These are phyloP conservation scores for Xylaria longipes DNA, from an alignment of 495 filamentous ascomycete genomes.

Conservation along the genomic window DNA sequence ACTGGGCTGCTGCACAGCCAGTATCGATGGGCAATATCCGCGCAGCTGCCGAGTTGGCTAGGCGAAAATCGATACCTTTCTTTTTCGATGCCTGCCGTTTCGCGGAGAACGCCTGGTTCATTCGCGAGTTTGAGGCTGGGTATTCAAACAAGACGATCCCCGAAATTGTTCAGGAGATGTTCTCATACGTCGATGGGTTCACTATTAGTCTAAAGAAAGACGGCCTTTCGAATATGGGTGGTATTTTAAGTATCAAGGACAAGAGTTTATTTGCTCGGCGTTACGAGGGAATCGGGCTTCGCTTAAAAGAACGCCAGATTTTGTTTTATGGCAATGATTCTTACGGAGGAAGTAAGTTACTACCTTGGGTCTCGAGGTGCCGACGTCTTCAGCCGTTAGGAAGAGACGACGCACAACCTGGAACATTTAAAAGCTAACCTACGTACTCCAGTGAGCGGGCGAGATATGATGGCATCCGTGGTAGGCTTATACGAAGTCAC, in stretches of 20 bases:
- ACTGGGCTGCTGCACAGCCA: conserved; percentile 25
- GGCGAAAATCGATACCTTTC: conserved; percentile 9
- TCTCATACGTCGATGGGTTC: conserved; percentile 26
- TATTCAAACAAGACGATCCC: conserved; percentile 5
- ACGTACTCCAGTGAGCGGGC: conserved; percentile 17
- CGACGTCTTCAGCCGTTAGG: background rate
- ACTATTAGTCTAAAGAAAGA: conserved; percentile 24
- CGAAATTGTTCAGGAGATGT: conserved; percentile 26
- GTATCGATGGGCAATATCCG: conserved; percentile 27
- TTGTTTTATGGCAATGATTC: conserved; percentile 26
- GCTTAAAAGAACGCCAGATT: conserved; percentile 24
- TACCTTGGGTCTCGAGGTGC: background rate
- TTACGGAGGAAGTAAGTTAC: conserved; percentile 26
- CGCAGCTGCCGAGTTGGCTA: conserved; percentile 11
- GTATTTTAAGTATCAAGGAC: conserved; percentile 20
- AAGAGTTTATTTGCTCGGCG: conserved; percentile 12
- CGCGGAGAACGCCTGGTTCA: conserved; percentile 25
- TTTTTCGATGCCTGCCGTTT: conserved; percentile 29
- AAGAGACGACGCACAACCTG: background rate
- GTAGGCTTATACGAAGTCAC: conserved; percentile 24
- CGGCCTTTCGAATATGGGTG: conserved; percentile 26
- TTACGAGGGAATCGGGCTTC: conserved; percentile 21
- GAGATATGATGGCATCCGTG: conserved; percentile 20
- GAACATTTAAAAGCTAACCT: background rate
- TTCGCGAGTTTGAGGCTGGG: conserved; percentile 4